Evolutionary conservation across 2,329 filamentous ascomycete species (phyloP), one percentile per base, ranked within the genome.

Genomic region (Colletotrichum agaves): DNA sequence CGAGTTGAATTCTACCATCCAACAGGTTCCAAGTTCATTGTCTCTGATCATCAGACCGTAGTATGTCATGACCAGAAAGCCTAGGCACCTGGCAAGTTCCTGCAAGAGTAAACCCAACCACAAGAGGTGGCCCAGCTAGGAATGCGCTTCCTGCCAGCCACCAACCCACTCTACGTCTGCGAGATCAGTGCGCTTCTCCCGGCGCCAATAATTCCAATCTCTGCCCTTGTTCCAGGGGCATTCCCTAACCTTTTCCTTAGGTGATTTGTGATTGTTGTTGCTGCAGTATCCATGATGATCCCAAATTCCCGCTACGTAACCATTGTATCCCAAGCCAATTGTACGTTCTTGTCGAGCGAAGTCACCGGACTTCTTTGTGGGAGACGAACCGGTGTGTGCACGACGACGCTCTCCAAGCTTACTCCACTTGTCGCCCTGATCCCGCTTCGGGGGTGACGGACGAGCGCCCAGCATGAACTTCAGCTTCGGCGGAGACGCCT

Each of bases 121-220:
- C 87, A 88, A 89, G 86, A 88, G 88, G 78, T 83, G 77, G 78
- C 72, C 37, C 69, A 74, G 63, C 65, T 72, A 79, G 73, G 78
- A 82, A 71, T 80, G 78, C 75, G 79, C 79, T 73, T 90, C 89
- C 79, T 92, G 90, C 89, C 93, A 97, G 82, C 92, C 93, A 85
- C 94, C 94, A 89, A 97, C 93, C 91, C 95, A 97, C 88, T 97
- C 94, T 84, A 94, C 82, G 76, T 95, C 92, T 76, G 90, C 90
- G 78, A 93, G 87, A 82, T 91, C 90, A 76, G 85, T 80, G 73
- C 86, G 86, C 75, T 82, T 83, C 71, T 91, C 89, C 75, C 87
- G 84, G 75, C 87, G 86, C 86, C 87, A 88, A 71, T 81, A 79
- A 70, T 86, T 87, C 82, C 83, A 85, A 79, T 89, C 87, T 81